Conservation (phyloP, 1,139 yeast genomes). For the Ogataea hybrid region DNA sequence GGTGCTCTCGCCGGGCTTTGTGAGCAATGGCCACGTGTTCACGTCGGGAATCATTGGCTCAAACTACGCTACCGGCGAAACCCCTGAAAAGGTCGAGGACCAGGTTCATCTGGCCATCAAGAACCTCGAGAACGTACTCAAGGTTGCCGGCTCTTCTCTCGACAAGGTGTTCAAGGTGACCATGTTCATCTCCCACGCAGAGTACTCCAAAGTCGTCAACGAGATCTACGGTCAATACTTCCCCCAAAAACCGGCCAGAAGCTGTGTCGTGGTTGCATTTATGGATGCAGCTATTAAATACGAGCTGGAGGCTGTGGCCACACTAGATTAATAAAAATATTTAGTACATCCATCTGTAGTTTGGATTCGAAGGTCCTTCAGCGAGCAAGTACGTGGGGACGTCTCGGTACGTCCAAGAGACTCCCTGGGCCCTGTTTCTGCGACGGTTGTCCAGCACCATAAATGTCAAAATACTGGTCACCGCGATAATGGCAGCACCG, state of each 20-base stretch:
- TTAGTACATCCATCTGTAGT: slow-evolving; percentile 47
- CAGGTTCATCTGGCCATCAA: slow-evolving; percentile 43
- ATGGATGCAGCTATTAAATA: slow-evolving; percentile 39
- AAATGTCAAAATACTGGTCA: slow-evolving; percentile 33
- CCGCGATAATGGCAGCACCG: slow-evolving; percentile 39
- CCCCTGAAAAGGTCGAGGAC: slow-evolving; percentile 39
- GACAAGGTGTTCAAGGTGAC: slow-evolving; percentile 50
- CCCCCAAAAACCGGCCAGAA: slow-evolving; percentile 51
- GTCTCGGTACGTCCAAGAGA: slow-evolving; percentile 39
- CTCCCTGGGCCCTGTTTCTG: slow-evolving; percentile 43
- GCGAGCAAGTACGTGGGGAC: slow-evolving; percentile 44
- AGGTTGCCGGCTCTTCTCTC: slow-evolving; percentile 42
- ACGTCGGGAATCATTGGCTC: slow-evolving; percentile 42
- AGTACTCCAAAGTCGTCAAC: slow-evolving; percentile 44
- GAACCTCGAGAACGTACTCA: slow-evolving; percentile 42
- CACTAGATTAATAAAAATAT: slow-evolving; percentile 18
- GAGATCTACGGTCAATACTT: slow-evolving; percentile 46
- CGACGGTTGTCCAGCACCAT: slow-evolving; percentile 42
- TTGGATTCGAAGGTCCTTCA: slow-evolving; percentile 47
- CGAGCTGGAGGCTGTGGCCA: slow-evolving; percentile 43
- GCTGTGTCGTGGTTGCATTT: slow-evolving; percentile 46
- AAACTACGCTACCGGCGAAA: slow-evolving; percentile 35
- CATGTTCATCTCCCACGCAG: slow-evolving; percentile 46
- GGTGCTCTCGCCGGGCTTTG: slow-evolving; percentile 45
- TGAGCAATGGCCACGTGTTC: slow-evolving; percentile 49